Percentiles rank a stretch among this genome's conserved stretches.
These are phyloP conservation scores for Colletotrichum lini DNA, from an alignment of 2,329 filamentous ascomycete genomes.

Conservation along the genomic window DNA sequence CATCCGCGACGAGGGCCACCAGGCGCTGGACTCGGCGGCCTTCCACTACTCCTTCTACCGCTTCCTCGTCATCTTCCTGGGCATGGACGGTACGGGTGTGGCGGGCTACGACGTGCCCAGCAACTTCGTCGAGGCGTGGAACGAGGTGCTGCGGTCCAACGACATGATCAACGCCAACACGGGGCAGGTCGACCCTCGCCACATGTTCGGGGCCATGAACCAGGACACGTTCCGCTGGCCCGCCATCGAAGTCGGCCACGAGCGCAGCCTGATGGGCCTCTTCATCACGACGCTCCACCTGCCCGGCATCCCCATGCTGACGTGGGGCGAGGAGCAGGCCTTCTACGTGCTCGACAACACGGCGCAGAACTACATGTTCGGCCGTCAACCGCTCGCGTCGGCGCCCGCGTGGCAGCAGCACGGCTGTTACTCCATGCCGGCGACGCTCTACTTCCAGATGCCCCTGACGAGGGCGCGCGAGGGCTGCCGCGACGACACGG, in stretches of 20 bases:
- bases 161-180: constrained; percentile 73
- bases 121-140: constrained; percentile 66
- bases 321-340: constrained; percentile 77
- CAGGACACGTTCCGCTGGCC: constrained; percentile 78
- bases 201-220: constrained; percentile 76
- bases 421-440: constrained; percentile 72
- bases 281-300: constrained; percentile 72
- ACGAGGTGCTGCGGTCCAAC: constrained; percentile 69
- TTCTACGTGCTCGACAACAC: constrained; percentile 76
- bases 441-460: constrained; percentile 70
- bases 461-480: constrained; percentile 66
- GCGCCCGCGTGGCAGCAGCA: constrained; percentile 75
- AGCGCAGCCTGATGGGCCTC: constrained; percentile 69
- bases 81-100: constrained; percentile 52
- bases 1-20: constrained; percentile 69
- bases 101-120: constrained; percentile 50
- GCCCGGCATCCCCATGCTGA: constrained; percentile 72
- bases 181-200: constrained; percentile 73
- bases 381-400: constrained; percentile 73
- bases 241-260: constrained; percentile 68
- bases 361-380: constrained; percentile 75
- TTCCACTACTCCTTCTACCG: constrained; percentile 57
- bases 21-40: constrained; percentile 61
- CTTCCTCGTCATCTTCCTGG: constrained; percentile 50
- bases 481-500: constrained; percentile 71